Conservation (phyloP, 2,329 filamentous ascomycete species). For the Trichoderma asperellum region DNA sequence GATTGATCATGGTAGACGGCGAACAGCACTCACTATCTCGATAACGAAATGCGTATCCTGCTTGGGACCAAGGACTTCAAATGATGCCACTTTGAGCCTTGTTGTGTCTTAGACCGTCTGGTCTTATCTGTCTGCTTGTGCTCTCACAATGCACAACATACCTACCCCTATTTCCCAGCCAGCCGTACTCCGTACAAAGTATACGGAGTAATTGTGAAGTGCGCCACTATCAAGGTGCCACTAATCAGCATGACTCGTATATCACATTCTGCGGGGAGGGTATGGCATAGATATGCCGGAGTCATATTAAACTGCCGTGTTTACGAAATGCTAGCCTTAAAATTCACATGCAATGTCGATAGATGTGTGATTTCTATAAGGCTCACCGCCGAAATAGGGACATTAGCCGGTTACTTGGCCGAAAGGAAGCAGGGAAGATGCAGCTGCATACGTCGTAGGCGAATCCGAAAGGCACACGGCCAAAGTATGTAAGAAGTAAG, state of each 20-base stretch:
- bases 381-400: neutral
- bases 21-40: neutral
- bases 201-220: neutral
- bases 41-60: neutral
- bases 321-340: neutral
- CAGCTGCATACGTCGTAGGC: neutral
- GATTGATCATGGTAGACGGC: neutral
- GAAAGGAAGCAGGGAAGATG: neutral
- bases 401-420: neutral
- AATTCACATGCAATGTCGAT: neutral
- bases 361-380: neutral
- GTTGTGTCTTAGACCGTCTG: neutral
- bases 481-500: neutral
- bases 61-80: neutral
- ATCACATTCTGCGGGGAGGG: neutral
- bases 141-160: neutral
- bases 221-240: neutral
- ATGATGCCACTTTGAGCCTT: neutral
- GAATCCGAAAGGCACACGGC: neutral
- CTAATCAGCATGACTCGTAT: neutral
- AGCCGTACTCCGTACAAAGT: neutral
- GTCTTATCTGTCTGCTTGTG: neutral
- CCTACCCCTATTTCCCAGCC: neutral
- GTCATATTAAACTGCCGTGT: neutral
- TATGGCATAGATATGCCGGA: neutral